Percentiles rank a stretch among this genome's conserved stretches.
phyloP scores from a whole-genome alignment of 345 rosid genomes.

The Lepidium sativum region DNA sequence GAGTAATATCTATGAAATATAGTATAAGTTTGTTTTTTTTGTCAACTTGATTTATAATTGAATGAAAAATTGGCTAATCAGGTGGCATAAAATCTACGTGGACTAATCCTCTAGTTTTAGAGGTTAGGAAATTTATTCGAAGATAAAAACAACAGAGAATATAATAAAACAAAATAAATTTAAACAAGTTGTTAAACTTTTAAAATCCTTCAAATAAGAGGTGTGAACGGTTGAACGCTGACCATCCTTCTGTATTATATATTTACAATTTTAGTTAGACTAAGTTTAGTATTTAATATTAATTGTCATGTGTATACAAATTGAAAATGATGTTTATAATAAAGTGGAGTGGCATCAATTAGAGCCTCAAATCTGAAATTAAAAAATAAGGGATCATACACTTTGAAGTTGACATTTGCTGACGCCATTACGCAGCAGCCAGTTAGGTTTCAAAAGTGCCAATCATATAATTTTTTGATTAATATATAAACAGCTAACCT shows the following conservation, averaged over 20 bases:
- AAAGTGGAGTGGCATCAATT: background rate
- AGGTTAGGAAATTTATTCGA: no score
- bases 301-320: background rate
- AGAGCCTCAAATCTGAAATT: background rate
- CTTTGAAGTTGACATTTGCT: constrained; percentile 19
- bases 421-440: constrained; percentile 7
- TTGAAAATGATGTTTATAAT: background rate
- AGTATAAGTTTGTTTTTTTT: no score
- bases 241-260: no score
- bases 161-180: no score
- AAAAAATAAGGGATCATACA: background rate
- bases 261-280: background rate
- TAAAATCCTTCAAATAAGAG: no score
- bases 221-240: no score
- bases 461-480: constrained; percentile 22
- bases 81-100: no score
- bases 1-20: background rate
- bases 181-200: no score
- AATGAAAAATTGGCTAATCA: no score
- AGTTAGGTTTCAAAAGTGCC: constrained; percentile 24
- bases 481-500: background rate
- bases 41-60: no score
- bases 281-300: background rate
- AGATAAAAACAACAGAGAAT: no score
- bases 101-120: no score